Evolutionary conservation across 345 rosid genomes (phyloP), one percentile per base, ranked within the genome.

Genomic region (Arabis hirsuta): DNA sequence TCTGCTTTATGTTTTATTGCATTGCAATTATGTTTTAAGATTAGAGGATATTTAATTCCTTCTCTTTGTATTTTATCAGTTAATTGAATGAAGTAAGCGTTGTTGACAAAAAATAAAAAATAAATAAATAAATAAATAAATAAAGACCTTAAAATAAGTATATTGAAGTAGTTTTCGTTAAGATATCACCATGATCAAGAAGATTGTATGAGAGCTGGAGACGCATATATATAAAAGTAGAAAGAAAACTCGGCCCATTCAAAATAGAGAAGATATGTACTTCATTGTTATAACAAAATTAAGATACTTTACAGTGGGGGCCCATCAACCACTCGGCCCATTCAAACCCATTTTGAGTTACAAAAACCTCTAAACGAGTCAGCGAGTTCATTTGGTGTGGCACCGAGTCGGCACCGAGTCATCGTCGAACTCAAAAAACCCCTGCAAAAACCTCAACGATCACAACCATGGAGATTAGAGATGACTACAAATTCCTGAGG

Each of bases 401-500:
- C 71, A 31, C 57, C 22, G 76, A 62, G 55, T 52, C 36, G 39
- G 7, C 36, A 5, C 36, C 24, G 24, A 22, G 7, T 36, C 36
- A 32, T 32, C 36, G 7, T 32, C 36, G 36, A 32, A 32, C 36
- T 32, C 10, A 3, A 3, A 8, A 43, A 44, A 31, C 9, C 16
- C 4, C 44, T 20, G 9, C 27, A 55, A 26, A 73, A 66, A 41
- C 59, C 73, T n/a, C 39, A 54, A 36, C 45, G 42, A 75, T 34
- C 57, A 34, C 22, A 60, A 19, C 26, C 19, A 76, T 76, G 73
- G 79, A 76, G 74, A 36, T 55, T 26, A 69, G 53, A 1, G 74
- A 76, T 3, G 79, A 76, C 60, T 69, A 76, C 79, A 76, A 39
- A 20, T 76, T 69, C 46, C 39, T 76, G 31, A 76, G 79, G 36